phyloP scores from a whole-genome alignment of 345 rosid species.

The Hibiscus mutabilis region DNA sequence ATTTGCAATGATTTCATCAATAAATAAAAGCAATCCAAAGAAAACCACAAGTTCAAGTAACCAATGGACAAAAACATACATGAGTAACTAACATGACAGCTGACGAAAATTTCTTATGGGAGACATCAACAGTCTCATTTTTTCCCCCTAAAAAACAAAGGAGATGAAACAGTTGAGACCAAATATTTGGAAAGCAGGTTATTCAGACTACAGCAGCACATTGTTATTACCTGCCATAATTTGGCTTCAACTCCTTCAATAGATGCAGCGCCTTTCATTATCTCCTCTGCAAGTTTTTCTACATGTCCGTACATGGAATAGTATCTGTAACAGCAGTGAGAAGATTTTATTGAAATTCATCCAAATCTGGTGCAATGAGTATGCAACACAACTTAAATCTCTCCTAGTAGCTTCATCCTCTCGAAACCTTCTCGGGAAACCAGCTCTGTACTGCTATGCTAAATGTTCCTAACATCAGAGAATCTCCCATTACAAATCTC shows the following conservation, averaged over 20 bases:
- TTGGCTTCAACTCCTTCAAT: conserved; percentile 95
- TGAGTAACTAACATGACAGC: not conserved
- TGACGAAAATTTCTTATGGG: not conserved
- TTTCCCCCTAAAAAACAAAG: too few relatives aligned
- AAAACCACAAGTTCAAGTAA: not conserved
- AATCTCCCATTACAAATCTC: not conserved
- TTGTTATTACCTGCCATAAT: conserved; percentile 68
- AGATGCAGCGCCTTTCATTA: conserved; percentile 84
- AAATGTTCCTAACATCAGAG: not conserved
- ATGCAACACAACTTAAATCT: not conserved
- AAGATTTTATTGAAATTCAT: conserved; percentile 1
- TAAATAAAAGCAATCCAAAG: not conserved
- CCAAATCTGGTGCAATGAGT: not conserved
- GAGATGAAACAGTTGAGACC: too few relatives aligned
- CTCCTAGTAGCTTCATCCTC: not conserved
- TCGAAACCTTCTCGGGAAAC: not conserved
- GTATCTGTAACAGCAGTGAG: conserved; percentile 44
- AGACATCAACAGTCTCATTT: too few relatives aligned
- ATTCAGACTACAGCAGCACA: conserved; percentile 7
- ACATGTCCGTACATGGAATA: conserved; percentile 98
- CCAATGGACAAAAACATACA: not conserved
- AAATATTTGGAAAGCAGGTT: not conserved
- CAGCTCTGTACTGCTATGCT: not conserved
- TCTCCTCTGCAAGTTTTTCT: conserved; percentile 85
- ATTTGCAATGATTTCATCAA: not conserved